These are phyloP conservation scores for Penicillium alfredii DNA, from an alignment of 495 filamentous ascomycete genomes.

Conservation along the genomic window DNA sequence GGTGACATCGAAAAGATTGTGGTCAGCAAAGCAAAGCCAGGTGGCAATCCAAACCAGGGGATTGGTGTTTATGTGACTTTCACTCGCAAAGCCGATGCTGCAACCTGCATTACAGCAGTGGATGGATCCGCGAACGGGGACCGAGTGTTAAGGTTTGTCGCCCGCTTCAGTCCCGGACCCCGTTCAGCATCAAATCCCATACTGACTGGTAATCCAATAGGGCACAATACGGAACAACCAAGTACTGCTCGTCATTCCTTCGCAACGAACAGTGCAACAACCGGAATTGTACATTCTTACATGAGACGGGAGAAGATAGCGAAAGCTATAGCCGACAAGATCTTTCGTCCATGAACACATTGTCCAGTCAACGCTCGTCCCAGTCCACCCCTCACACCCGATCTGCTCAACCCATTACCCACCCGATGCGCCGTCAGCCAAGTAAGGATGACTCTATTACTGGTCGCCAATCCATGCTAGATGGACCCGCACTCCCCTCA, in stretches of 20 bases:
- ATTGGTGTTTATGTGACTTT: slow-evolving; percentile 98
- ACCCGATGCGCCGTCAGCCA: slow-evolving; percentile 65
- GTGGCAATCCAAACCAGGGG: slow-evolving; percentile 65
- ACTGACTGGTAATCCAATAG: too few relatives aligned
- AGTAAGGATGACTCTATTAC: slow-evolving; percentile 70
- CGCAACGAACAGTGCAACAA: slow-evolving; percentile 90
- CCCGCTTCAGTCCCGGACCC: too few relatives aligned
- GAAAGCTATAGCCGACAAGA: slow-evolving; percentile 95
- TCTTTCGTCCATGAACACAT: slow-evolving; percentile 89
- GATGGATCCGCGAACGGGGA: slow-evolving; percentile 91
- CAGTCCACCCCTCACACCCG: slow-evolving; percentile 24
- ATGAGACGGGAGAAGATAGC: slow-evolving; percentile 93
- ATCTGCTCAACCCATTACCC: slow-evolving; percentile 48
- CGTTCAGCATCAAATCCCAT: too few relatives aligned
- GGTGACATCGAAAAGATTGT: slow-evolving; percentile 98
- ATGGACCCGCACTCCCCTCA: slow-evolving; percentile 82
- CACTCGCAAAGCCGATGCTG: slow-evolving; percentile 78
- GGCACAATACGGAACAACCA: slow-evolving; percentile 95
- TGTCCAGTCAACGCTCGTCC: slow-evolving; percentile 62
- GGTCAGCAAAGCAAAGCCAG: slow-evolving; percentile 86
- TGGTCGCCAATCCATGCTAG: slow-evolving; percentile 46
- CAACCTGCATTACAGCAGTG: slow-evolving; percentile 81
- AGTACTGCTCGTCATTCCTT: slow-evolving; percentile 97
- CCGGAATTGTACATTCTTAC: slow-evolving; percentile 92
- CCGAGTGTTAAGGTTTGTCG: slow-evolving; percentile 59